phyloP scores from a whole-genome alignment of 768 basidiomycete species.

The Leccinum fibrillosum region DNA sequence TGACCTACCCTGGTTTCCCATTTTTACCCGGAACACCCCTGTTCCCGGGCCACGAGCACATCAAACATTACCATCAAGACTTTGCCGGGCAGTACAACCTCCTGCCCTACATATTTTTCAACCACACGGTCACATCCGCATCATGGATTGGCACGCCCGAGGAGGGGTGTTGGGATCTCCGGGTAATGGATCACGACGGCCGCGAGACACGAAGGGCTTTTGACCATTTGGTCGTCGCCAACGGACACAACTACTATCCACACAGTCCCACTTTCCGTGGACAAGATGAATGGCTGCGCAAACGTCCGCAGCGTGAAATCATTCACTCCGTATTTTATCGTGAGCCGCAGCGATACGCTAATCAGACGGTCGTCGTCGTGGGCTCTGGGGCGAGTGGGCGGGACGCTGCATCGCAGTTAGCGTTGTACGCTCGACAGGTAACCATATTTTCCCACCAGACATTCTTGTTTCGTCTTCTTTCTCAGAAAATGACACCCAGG shows the following conservation, averaged over 20 bases:
- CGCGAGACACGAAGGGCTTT: conserved; percentile 28
- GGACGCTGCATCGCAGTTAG: conserved; percentile 45
- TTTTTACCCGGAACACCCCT: conserved; percentile 50
- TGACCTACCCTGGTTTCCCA: conserved; percentile 56
- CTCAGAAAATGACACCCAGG: conserved; percentile 9
- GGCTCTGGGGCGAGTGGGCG: conserved; percentile 46
- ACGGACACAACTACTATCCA: conserved; percentile 56
- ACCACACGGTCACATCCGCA: conserved; percentile 41
- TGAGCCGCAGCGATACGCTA: conserved; percentile 40
- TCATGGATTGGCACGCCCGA: conserved; percentile 41
- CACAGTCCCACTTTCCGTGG: conserved; percentile 44
- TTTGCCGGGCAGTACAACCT: conserved; percentile 42
- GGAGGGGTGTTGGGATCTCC: conserved; percentile 45
- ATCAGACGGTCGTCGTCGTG: conserved; percentile 46
- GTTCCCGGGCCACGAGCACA: conserved; percentile 44
- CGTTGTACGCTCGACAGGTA: conserved; percentile 40
- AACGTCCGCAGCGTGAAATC: conserved; percentile 35
- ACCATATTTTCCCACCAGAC: conserved; percentile 2
- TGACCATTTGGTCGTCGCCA: conserved; percentile 55
- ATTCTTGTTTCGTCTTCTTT: not conserved
- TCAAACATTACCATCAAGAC: conserved; percentile 45
- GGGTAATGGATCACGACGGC: conserved; percentile 25
- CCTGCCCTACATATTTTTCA: conserved; percentile 37
- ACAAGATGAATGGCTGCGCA: conserved; percentile 46
- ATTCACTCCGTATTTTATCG: conserved; percentile 56